Evolutionary conservation across 495 filamentous ascomycete genomes (phyloP).

Genomic region (Hapsidospora chrysogenum): DNA sequence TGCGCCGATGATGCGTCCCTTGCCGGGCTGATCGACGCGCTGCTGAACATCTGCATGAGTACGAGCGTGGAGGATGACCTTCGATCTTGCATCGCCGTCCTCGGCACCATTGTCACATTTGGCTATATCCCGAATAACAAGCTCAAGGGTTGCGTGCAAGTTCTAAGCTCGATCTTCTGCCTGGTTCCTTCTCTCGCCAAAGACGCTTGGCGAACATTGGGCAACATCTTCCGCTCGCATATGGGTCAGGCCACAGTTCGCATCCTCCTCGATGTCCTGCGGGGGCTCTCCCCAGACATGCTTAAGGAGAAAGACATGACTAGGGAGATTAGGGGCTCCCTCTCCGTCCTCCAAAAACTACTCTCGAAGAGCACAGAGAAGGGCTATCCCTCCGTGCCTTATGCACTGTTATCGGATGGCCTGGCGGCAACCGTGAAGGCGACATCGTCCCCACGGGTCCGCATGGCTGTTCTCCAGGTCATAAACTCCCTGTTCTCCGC

Average conservation of each 20-base stretch:
- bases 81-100: slow-evolving; percentile 53
- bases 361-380: slow-evolving; percentile 40
- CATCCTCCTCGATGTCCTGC: slow-evolving; percentile 45
- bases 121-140: slow-evolving; percentile 52
- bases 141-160: slow-evolving; percentile 53
- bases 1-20: slow-evolving; percentile 53
- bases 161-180: slow-evolving; percentile 69
- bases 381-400: slow-evolving; percentile 44
- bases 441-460: slow-evolving; percentile 29
- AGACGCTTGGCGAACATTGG: slow-evolving; percentile 57
- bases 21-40: slow-evolving; percentile 43
- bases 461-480: slow-evolving; percentile 37
- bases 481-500: slow-evolving; percentile 32
- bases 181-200: slow-evolving; percentile 52
- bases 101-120: slow-evolving; percentile 69
- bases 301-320: slow-evolving; percentile 35
- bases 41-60: slow-evolving; percentile 57
- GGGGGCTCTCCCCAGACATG: slow-evolving; percentile 27
- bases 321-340: slow-evolving; percentile 44
- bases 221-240: slow-evolving; percentile 65
- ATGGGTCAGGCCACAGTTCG: slow-evolving; percentile 54
- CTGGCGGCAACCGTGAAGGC: slow-evolving; percentile 40
- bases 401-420: slow-evolving; percentile 38
- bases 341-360: slow-evolving; percentile 51
- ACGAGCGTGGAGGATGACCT: slow-evolving; percentile 62